A percentile compares a stretch with the other conserved stretches of the same genome.
Conservation (phyloP, 352 stramenopile genomes). For the Phytophthora lateralis region DNA sequence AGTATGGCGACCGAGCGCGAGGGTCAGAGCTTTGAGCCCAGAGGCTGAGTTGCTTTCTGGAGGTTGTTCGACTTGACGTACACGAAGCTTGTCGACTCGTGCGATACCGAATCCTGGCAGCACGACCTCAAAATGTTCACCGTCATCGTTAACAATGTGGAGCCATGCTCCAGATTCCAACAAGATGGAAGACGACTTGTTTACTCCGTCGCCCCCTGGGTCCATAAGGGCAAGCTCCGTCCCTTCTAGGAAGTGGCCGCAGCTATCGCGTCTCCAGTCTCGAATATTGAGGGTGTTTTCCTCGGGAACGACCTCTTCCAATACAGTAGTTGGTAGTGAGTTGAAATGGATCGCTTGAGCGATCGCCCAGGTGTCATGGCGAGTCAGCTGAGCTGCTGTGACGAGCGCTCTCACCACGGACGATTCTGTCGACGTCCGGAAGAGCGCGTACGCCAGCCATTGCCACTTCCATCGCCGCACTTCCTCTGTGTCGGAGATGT, state of each 20-base stretch:
- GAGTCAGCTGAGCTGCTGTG: constrained; percentile 25
- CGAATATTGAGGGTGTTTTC: constrained; percentile 7
- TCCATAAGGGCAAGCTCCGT: constrained; percentile 13
- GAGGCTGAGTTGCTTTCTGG: not conserved
- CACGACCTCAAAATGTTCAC: constrained; percentile 27
- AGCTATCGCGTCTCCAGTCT: constrained; percentile 8
- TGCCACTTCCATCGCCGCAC: constrained; percentile 37
- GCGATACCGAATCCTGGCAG: constrained; percentile 36
- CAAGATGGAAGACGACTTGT: not conserved
- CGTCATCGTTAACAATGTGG: constrained; percentile 23
- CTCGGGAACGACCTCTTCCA: not conserved
- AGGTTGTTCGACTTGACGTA: constrained; percentile 1
- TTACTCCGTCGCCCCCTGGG: not conserved
- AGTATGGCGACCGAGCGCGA: constrained; percentile 24
- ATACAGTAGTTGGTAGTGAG: constrained; percentile 13
- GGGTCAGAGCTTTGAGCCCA: constrained; percentile 20
- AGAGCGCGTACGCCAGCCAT: constrained; percentile 41
- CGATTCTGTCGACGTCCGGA: constrained; percentile 23
- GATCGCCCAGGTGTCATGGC: constrained; percentile 21
- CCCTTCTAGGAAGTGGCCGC: constrained; percentile 20
- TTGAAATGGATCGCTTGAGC: constrained; percentile 22
- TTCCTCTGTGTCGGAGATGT: constrained; percentile 22
- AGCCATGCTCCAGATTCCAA: constrained; percentile 26
- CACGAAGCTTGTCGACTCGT: constrained; percentile 5
- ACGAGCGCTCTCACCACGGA: constrained; percentile 22